Conservation (phyloP, 208 protist genomes). For the Crithidia bombi region DNA sequence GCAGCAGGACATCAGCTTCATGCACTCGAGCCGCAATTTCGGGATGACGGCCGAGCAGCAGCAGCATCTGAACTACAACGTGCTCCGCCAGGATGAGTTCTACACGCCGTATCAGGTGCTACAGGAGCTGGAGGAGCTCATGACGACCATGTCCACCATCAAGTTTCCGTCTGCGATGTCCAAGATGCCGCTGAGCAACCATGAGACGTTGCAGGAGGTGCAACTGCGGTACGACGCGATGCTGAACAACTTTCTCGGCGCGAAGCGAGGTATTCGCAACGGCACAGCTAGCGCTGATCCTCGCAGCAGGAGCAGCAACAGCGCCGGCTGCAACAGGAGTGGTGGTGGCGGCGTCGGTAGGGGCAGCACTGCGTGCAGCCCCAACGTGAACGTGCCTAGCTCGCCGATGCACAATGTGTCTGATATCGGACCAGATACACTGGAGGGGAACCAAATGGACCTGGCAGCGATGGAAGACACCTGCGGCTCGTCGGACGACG, state of each 20-base stretch:
- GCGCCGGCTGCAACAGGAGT: background rate
- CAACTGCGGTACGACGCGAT: constrained; percentile 49
- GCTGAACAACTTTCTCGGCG: constrained; percentile 46
- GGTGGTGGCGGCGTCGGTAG: background rate
- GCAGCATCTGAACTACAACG: constrained; percentile 31
- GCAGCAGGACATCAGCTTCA: constrained; percentile 14
- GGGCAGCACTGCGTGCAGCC: background rate
- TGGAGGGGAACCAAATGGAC: constrained; percentile 19
- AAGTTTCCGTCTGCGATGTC: constrained; percentile 31
- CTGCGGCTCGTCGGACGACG: constrained; percentile 29
- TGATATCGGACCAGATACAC: background rate
- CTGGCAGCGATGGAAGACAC: constrained; percentile 28
- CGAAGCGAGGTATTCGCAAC: constrained; percentile 34
- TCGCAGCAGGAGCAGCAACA: background rate
- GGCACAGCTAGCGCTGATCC: background rate
- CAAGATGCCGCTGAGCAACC: constrained; percentile 45
- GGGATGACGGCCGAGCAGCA: constrained; percentile 14
- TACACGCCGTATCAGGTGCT: constrained; percentile 54
- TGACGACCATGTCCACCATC: constrained; percentile 30
- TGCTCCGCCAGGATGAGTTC: constrained; percentile 36
- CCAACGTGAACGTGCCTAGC: background rate
- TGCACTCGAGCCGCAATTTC: constrained; percentile 18
- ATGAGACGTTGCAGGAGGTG: constrained; percentile 59
- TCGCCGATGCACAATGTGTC: constrained; percentile 8
- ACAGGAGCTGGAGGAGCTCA: constrained; percentile 45